Base-by-base conservation (phyloP, 805 yeast species). In the Sugiyamaella boreocaroliniensis region DNA sequence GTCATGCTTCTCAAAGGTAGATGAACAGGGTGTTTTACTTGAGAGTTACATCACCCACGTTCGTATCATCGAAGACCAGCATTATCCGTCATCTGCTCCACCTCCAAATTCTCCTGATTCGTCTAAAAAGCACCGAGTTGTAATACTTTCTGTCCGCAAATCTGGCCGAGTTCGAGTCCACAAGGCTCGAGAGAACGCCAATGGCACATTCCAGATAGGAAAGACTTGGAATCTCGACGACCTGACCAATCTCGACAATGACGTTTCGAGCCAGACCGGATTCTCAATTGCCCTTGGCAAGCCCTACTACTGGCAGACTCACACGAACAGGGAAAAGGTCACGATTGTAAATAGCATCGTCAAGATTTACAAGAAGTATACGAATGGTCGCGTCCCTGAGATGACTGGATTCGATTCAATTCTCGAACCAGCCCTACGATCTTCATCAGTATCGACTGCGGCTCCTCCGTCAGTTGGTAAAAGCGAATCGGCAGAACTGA, bases 191-290 rank as follows among this genome's bases (percentile, higher is more conserved):
- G 89, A 81, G 65, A 85, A 85, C 60, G 72, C 78, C 9, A 86
- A 86, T 59, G 83, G 86, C 0, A 67, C 82, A 0, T 81, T 86
- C 61, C 97, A 90, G 68, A 87, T 90, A 49, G 98, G 98, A 32
- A 78, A 97, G 62, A 85, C 95, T 2, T 90, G 98, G 98, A 82
- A 81, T 56, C 71, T 92, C 61, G 86, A 79, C 55, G 95, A 87
- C 60, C 71, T 92, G 57, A 66, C 74, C 2, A 67, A 68, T 43
- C 67, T 90, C 1, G 81, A 82, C 32, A 74, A 78, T 51, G 87
- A 83, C 55, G 29, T 50, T n/a, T 52, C 64, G 0, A 58, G 53
- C 34, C 52, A 59, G 29, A 51, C 53, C 10, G 32, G 76, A 70
- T 26, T 76, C 76, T 11, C 76, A 74, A 71, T 86, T 50, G 72